Evolutionary conservation across 2,329 filamentous ascomycete species (phyloP).

Genomic region (Cadophora sp.): DNA sequence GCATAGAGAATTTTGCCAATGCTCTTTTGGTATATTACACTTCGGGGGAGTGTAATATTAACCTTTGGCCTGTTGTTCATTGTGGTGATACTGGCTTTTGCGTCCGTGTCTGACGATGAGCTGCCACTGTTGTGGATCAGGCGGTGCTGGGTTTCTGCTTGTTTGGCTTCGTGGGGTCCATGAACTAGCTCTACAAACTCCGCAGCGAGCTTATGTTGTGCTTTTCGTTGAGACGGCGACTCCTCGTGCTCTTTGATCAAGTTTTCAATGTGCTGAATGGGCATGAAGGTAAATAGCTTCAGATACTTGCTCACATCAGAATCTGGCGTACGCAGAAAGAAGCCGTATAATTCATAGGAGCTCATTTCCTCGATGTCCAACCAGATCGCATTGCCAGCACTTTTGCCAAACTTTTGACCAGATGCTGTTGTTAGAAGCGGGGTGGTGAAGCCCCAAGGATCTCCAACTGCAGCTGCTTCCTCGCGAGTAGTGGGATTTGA

Average conservation of each 20-base stretch:
- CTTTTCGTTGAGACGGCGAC: conserved; percentile 74
- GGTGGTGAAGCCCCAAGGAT: conserved; percentile 85
- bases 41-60: conserved; percentile 65
- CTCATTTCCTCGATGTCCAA: conserved; percentile 82
- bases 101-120: conserved; percentile 4
- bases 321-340: conserved; percentile 85
- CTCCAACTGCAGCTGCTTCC: conserved; percentile 49
- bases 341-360: conserved; percentile 87
- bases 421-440: conserved; percentile 86
- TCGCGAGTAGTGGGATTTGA: conserved; percentile 54
- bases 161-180: conserved; percentile 67
- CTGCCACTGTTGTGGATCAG: conserved; percentile 53
- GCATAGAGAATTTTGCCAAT: conserved; percentile 67
- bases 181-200: conserved; percentile 86
- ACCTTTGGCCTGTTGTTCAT: conserved; percentile 57
- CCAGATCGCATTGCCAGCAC: conserved; percentile 92
- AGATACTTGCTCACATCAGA: conserved; percentile 81
- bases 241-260: conserved; percentile 72
- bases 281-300: conserved; percentile 89
- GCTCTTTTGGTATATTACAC: conserved; percentile 59
- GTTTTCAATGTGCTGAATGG: conserved; percentile 68
- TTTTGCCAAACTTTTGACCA: conserved; percentile 94
- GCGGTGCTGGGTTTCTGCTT: conserved; percentile 63
- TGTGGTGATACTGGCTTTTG: conserved; percentile 31
- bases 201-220: conserved; percentile 82